phyloP scores from a whole-genome alignment of 192 early-diverging fungal genomes.

The Coemansia aciculifera region DNA sequence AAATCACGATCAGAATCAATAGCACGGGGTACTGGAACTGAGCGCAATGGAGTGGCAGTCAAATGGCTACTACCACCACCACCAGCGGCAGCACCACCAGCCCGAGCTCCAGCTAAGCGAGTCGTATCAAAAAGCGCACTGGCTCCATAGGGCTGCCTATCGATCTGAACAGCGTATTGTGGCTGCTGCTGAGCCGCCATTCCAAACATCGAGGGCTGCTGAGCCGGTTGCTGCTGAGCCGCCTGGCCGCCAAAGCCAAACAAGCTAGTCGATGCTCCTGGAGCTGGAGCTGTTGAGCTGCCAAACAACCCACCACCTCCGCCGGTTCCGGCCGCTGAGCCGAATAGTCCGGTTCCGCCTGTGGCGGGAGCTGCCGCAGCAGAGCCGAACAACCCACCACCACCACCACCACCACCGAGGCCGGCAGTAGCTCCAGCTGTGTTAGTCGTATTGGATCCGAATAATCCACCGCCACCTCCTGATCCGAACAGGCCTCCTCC shows the following conservation, averaged over 20 bases:
- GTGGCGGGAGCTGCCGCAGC: slow-evolving; percentile 14
- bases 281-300: not conserved
- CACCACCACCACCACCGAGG: not conserved
- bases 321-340: not conserved
- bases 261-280: slow-evolving; percentile 12
- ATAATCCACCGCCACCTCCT: slow-evolving; percentile 1
- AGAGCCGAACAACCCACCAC: slow-evolving; percentile 18
- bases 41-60: slow-evolving; percentile 39
- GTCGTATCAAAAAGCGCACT: slow-evolving; percentile 74
- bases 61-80: slow-evolving; percentile 33
- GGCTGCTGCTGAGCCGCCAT: slow-evolving; percentile 31
- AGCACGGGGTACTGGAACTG: slow-evolving; percentile 14
- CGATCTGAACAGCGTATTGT: slow-evolving; percentile 71
- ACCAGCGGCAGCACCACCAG: not conserved
- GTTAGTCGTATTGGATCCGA: slow-evolving; percentile 23
- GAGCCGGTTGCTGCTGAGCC: slow-evolving; percentile 16
- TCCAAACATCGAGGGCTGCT: slow-evolving; percentile 39
- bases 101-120: slow-evolving; percentile 17
- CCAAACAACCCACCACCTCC: slow-evolving; percentile 16
- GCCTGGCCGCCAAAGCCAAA: slow-evolving; percentile 20
- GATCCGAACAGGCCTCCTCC: slow-evolving; percentile 11
- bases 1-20: slow-evolving; percentile 22
- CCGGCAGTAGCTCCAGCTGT: slow-evolving; percentile 29
- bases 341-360: slow-evolving; percentile 29
- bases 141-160: slow-evolving; percentile 83